Evolutionary conservation across 2,329 filamentous ascomycete genomes (phyloP).

Genomic region (Monascus ruber): DNA sequence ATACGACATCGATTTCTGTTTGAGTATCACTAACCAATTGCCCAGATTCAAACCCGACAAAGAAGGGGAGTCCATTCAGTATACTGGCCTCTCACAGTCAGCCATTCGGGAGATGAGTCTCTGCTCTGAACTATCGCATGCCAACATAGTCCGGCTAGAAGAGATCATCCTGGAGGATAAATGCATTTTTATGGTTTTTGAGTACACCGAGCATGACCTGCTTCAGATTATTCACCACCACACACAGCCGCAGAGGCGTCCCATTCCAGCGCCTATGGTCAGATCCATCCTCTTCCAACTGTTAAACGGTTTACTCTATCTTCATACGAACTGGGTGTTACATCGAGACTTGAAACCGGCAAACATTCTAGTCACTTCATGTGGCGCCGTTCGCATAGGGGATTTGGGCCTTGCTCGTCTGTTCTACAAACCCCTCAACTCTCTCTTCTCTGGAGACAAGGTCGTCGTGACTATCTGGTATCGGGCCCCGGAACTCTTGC

Average conservation of each 20-base stretch:
- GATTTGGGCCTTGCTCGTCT: conserved; percentile 84
- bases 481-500: conserved; percentile 81
- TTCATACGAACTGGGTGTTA: conserved; percentile 93
- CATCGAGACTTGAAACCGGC: conserved; percentile 95
- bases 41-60: conserved; percentile 85
- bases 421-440: conserved; percentile 87
- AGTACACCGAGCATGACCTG: conserved; percentile 95
- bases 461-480: conserved; percentile 99
- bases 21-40: conserved; percentile 6
- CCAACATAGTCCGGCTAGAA: conserved; percentile 79
- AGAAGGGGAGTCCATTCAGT: conserved; percentile 86
- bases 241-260: conserved; percentile 74
- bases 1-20: not conserved
- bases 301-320: conserved; percentile 84
- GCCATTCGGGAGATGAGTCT: conserved; percentile 96
- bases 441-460: conserved; percentile 87
- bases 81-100: conserved; percentile 95
- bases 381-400: conserved; percentile 84
- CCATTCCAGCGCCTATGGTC: conserved; percentile 78
- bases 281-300: conserved; percentile 94
- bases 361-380: conserved; percentile 95
- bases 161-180: conserved; percentile 98
- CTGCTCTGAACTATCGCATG: conserved; percentile 80
- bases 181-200: conserved; percentile 99
- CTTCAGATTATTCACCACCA: conserved; percentile 98